Conservation (phyloP, 2,329 filamentous ascomycete genomes). For the Alternaria panax region DNA sequence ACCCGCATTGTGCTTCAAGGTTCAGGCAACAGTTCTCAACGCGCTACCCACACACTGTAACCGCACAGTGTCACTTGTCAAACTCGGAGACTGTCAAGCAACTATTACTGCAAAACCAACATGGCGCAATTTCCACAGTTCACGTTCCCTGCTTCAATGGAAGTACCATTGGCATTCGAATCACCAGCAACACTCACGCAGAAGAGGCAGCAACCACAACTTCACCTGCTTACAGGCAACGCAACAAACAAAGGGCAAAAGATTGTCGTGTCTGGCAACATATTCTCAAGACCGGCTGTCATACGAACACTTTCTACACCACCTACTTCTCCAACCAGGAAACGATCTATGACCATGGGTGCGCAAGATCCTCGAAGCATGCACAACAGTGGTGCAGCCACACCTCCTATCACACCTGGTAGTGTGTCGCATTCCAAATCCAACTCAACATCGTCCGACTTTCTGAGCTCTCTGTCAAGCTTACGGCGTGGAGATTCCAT, state of each 20-base stretch:
- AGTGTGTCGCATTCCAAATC: constrained; percentile 27
- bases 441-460: constrained; percentile 29
- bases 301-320: constrained; percentile 31
- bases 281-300: constrained; percentile 6
- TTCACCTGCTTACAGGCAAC: constrained; percentile 19
- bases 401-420: constrained; percentile 43
- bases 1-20: constrained; percentile 27
- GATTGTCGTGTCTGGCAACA: constrained; percentile 12
- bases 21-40: constrained; percentile 17
- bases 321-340: constrained; percentile 35
- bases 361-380: constrained; percentile 14
- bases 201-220: constrained; percentile 20
- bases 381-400: constrained; percentile 30
- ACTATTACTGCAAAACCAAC: constrained; percentile 3
- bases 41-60: constrained; percentile 15
- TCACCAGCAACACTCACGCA: constrained; percentile 1
- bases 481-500: constrained; percentile 33
- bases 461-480: constrained; percentile 26
- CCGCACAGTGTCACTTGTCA: constrained; percentile 16
- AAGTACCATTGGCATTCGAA: not conserved
- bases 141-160: constrained; percentile 9
- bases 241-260: constrained; percentile 13
- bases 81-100: constrained; percentile 15
- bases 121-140: constrained; percentile 24
- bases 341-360: constrained; percentile 27